A percentile compares a stretch with the other conserved stretches of the same genome.
These are phyloP conservation scores for Chrysoporthe cubensis DNA, from an alignment of 2,329 filamentous ascomycete genomes.

Conservation along the genomic window DNA sequence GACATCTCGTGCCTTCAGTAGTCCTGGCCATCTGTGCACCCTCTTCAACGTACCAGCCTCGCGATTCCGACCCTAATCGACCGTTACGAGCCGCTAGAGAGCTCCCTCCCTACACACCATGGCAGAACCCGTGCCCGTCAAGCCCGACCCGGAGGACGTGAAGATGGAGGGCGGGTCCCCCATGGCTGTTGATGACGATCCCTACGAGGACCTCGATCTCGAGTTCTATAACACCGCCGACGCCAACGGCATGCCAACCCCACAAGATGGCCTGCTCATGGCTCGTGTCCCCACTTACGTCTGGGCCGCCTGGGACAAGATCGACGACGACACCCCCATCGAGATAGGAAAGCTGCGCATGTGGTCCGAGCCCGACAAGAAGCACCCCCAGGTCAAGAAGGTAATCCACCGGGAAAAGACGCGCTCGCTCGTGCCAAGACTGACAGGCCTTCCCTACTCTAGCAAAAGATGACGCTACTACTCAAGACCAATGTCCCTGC, in stretches of 20 bases:
- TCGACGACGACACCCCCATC: conserved; percentile 82
- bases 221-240: conserved; percentile 53
- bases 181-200: conserved; percentile 59
- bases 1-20: neutral
- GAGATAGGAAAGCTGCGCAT: conserved; percentile 75
- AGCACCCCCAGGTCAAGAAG: conserved; percentile 17
- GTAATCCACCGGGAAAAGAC: neutral
- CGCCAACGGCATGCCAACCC: conserved; percentile 36
- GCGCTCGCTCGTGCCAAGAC: neutral
- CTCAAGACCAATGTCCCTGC: conserved; percentile 65
- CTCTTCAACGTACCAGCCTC: neutral
- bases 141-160: conserved; percentile 51
- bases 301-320: conserved; percentile 76
- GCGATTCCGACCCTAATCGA: neutral
- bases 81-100: neutral
- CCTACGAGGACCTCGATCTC: conserved; percentile 63
- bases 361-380: conserved; percentile 54
- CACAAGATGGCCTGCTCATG: conserved; percentile 63
- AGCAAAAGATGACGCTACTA: conserved; percentile 65
- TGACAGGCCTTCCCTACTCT: conserved; percentile 32
- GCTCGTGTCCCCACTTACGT: conserved; percentile 79
- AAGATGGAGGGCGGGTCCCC: conserved; percentile 46
- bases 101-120: conserved; percentile 8
- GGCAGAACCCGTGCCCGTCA: conserved; percentile 40
- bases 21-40: neutral